Percentiles rank a stretch among this genome's conserved stretches.
Evolutionary conservation across 805 yeast species (phyloP).

Genomic region (Maudiozyma barnettii): DNA sequence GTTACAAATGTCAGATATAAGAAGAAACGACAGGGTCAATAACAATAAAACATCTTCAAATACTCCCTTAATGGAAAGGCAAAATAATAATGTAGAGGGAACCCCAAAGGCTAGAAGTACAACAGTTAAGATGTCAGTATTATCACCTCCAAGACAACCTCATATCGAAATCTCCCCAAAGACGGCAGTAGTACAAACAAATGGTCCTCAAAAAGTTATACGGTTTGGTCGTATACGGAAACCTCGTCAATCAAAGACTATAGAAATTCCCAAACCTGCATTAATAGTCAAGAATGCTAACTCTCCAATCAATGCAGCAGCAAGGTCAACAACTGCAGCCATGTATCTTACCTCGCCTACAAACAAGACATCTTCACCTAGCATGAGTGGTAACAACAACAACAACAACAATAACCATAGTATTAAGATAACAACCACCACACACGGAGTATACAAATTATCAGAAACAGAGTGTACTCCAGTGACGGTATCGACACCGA

Average conservation of each 20-base stretch:
- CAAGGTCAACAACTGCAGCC: not conserved
- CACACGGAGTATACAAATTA: not conserved
- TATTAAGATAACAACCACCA: not conserved
- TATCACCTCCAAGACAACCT: not conserved
- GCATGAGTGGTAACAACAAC: not conserved
- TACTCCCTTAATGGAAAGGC: slow-evolving; percentile 1
- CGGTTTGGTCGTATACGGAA: not conserved
- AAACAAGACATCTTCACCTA: not conserved
- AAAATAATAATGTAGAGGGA: slow-evolving; percentile 21
- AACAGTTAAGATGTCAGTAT: not conserved
- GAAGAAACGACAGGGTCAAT: slow-evolving; percentile 2
- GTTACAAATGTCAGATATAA: slow-evolving; percentile 11
- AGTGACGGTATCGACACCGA: not conserved
- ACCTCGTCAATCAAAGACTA: not conserved
- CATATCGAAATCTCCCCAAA: slow-evolving; percentile 1
- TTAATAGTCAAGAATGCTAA: not conserved
- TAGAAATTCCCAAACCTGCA: not conserved
- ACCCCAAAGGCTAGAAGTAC: slow-evolving; percentile 11
- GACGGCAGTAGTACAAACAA: not conserved
- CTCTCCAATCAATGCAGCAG: not conserved
- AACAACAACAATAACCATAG: not conserved
- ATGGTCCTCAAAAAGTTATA: not conserved
- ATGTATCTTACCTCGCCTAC: not conserved
- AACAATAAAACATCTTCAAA: not conserved
- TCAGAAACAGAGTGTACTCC: not conserved